A percentile compares a stretch with the other conserved stretches of the same genome.
phyloP scores from a whole-genome alignment of 2,329 filamentous ascomycete species.

The Stromatinia cepivora region DNA sequence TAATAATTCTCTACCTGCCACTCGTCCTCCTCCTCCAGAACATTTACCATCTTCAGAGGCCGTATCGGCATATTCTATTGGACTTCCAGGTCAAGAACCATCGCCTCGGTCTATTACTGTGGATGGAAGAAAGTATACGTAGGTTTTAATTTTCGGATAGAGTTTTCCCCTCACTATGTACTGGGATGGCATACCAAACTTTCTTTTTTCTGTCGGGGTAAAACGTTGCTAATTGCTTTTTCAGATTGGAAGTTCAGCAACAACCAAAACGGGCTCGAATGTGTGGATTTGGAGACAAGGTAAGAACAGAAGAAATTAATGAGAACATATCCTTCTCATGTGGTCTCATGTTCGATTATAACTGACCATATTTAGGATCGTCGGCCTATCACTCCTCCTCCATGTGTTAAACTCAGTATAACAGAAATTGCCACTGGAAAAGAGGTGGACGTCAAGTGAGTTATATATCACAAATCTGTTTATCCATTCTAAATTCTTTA shows the following conservation, averaged over 20 bases:
- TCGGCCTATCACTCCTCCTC: slow-evolving; percentile 91
- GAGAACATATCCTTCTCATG: slow-evolving; percentile 1
- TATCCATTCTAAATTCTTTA: slow-evolving; percentile 26
- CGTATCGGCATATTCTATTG: slow-evolving; percentile 28
- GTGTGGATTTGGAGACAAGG: slow-evolving; percentile 99
- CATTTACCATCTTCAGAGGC: slow-evolving; percentile 26
- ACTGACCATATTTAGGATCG: slow-evolving; percentile 66
- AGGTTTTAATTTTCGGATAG: slow-evolving; percentile 23
- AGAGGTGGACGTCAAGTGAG: slow-evolving; percentile 82
- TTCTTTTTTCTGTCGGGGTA: slow-evolving; percentile 1
- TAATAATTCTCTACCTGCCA: slow-evolving; percentile 25
- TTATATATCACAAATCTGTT: slow-evolving; percentile 14
- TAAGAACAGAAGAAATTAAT: slow-evolving; percentile 43
- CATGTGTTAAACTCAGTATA: slow-evolving; percentile 83
- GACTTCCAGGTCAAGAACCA: slow-evolving; percentile 28
- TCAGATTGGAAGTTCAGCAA: slow-evolving; percentile 77
- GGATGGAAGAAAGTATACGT: slow-evolving; percentile 38
- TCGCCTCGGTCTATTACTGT: slow-evolving; percentile 27
- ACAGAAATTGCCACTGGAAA: slow-evolving; percentile 72
- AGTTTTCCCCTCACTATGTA: not conserved
- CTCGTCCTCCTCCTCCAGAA: slow-evolving; percentile 32
- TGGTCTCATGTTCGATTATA: not conserved
- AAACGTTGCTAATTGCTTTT: slow-evolving; percentile 34
- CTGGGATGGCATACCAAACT: not conserved
- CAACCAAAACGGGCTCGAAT: slow-evolving; percentile 92